Evolutionary conservation across 768 basidiomycete species (phyloP), one percentile per base, ranked within the genome.

Genomic region (Naganishia onofrii): DNA sequence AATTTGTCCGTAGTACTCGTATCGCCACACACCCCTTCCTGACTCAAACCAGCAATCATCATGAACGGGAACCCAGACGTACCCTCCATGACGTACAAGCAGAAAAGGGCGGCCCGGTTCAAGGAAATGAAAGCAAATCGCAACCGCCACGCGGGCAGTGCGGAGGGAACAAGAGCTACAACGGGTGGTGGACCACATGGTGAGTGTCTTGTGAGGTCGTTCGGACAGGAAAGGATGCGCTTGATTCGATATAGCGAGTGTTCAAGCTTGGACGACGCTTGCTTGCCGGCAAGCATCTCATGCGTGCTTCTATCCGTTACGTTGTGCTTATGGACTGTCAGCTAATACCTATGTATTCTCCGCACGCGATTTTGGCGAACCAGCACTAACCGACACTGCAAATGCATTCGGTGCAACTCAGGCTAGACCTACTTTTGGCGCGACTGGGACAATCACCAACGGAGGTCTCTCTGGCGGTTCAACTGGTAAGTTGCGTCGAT

Each of bases 141-240:
- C n/a, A n/a, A n/a, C n/a, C n/a, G n/a, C n/a, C n/a, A n/a, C n/a
- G n/a, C n/a, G n/a, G n/a, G n/a, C n/a, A n/a, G n/a, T n/a, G n/a
- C n/a, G n/a, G n/a, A n/a, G n/a, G n/a, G n/a, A n/a, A n/a, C n/a
- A n/a, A n/a, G n/a, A n/a, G n/a, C 21, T 28, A 12, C 26, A 31
- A 57, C 69, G 31, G 74, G 70, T 29, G 79, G 79, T 17, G 76
- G 78, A 63, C 70, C 80, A 73, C 77, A 77, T 58, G 58, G 44
- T 42, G n/a, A 52, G 51, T 32, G 34, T 17, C 10, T 44, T 32
- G 17, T 32, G 54, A 44, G 15, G 15, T 12, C 42, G 32, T 36
- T 12, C 2, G 8, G 15, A 6, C 7, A 5, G 2, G 34, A n/a
- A 44, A 44, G 32, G 10, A 23, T 23, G 46, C 8, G 19, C 12